Conservation (phyloP, 2,329 filamentous ascomycete species). For the Trichoderma cornu-damae region DNA sequence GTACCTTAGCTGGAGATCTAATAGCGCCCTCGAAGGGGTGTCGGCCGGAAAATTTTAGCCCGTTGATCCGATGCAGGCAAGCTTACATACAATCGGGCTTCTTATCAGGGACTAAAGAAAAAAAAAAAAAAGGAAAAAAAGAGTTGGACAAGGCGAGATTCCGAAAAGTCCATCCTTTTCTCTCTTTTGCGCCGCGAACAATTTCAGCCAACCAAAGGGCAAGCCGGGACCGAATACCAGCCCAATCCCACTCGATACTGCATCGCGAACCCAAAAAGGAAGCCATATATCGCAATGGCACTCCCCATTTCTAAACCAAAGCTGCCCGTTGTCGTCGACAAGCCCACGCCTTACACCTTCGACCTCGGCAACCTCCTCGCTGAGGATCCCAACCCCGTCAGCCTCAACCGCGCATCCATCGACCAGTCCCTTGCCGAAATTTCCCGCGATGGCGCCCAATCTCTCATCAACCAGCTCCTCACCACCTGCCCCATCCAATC, state of each 20-base stretch:
- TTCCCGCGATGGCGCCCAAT: conserved; percentile 86
- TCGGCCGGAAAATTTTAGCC: conserved; percentile 28
- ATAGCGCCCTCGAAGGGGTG: neutral
- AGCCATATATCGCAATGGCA: conserved; percentile 30
- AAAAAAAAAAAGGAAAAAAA: conserved; percentile 20
- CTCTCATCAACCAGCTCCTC: conserved; percentile 89
- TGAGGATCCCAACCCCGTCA: conserved; percentile 79
- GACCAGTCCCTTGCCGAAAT: conserved; percentile 66
- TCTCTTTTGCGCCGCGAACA: neutral
- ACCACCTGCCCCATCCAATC: conserved; percentile 77
- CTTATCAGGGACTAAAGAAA: conserved; percentile 30
- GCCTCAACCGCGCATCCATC: conserved; percentile 47
- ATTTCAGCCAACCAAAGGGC: neutral
- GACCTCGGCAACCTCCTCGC: conserved; percentile 84
- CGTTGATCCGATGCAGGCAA: conserved; percentile 25
- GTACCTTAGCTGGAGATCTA: neutral
- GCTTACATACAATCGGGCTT: conserved; percentile 1
- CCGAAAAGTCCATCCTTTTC: neutral
- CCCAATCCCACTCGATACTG: neutral
- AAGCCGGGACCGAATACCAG: neutral
- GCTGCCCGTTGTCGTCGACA: conserved; percentile 63
- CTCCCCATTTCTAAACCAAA: conserved; percentile 40
- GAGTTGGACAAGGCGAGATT: neutral
- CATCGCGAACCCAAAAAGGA: neutral
- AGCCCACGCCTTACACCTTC: conserved; percentile 87